phyloP scores from a whole-genome alignment of 495 filamentous ascomycete genomes.

The Neurospora sp. region DNA sequence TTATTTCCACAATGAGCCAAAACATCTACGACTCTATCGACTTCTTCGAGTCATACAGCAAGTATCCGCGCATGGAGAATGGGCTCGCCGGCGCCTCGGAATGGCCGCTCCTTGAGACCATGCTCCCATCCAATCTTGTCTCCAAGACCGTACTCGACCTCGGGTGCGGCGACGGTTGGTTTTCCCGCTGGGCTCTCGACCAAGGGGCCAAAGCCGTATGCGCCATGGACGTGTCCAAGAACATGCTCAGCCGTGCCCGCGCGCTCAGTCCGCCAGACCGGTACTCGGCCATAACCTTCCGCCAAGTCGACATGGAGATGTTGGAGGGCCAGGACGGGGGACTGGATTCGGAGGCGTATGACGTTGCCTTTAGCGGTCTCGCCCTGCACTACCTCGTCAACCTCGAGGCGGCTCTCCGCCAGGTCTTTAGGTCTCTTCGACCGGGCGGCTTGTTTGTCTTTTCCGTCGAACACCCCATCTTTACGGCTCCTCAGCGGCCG shows the following conservation, averaged over 20 bases:
- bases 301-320: constrained; percentile 20
- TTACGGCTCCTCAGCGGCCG: constrained; percentile 23
- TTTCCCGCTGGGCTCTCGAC: constrained; percentile 22
- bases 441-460: constrained; percentile 17
- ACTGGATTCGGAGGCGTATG: constrained; percentile 10
- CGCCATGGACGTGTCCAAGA: constrained; percentile 27
- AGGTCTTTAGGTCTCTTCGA: neutral
- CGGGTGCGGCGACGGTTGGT: constrained; percentile 31
- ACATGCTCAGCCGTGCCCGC: constrained; percentile 23
- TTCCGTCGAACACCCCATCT: constrained; percentile 30
- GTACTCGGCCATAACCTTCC: constrained; percentile 13
- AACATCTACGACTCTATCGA: constrained; percentile 26
- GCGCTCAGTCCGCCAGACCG: constrained; percentile 15
- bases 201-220: constrained; percentile 18
- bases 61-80: constrained; percentile 16
- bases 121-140: constrained; percentile 17
- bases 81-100: constrained; percentile 20
- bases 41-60: constrained; percentile 27
- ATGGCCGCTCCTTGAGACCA: constrained; percentile 20
- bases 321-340: neutral
- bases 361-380: constrained; percentile 27
- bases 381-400: constrained; percentile 26
- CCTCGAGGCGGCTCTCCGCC: constrained; percentile 4
- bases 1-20: constrained; percentile 17
- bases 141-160: constrained; percentile 22